Evolutionary conservation across 2,329 filamentous ascomycete genomes (phyloP).

Genomic region (Berkeleyomyces rouxiae): DNA sequence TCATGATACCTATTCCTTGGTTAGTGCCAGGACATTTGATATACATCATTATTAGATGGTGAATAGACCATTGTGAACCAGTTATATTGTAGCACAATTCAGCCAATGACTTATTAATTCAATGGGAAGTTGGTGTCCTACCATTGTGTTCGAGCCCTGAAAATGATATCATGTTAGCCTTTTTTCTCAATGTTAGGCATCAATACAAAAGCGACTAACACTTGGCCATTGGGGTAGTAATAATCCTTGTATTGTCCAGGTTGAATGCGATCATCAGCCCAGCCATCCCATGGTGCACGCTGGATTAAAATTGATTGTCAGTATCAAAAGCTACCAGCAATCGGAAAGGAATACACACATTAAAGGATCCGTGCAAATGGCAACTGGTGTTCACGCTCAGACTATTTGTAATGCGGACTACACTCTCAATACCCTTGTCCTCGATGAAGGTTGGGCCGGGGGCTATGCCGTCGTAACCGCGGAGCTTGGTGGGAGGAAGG

Average conservation of each 20-base stretch:
- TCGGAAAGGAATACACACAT: slow-evolving; percentile 14
- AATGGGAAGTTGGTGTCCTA: background rate
- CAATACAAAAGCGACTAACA: slow-evolving; percentile 2
- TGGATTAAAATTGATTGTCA: background rate
- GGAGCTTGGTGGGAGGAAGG: slow-evolving; percentile 19
- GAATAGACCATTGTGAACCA: too few species aligned
- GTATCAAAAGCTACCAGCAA: background rate
- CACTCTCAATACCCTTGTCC: slow-evolving; percentile 30
- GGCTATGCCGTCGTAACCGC: slow-evolving; percentile 37
- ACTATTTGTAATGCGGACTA: slow-evolving; percentile 38
- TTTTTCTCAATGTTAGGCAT: background rate
- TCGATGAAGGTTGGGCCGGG: slow-evolving; percentile 38
- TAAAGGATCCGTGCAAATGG: slow-evolving; percentile 39
- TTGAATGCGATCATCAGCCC: slow-evolving; percentile 35
- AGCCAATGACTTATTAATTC: too few species aligned
- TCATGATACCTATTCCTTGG: slow-evolving; percentile 29
- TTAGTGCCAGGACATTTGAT: background rate
- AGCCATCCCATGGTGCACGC: slow-evolving; percentile 28
- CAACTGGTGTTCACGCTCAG: slow-evolving; percentile 28
- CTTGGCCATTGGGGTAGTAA: slow-evolving; percentile 41
- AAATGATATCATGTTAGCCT: background rate
- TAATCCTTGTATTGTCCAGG: slow-evolving; percentile 43
- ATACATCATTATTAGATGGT: too few species aligned
- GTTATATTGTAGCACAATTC: too few species aligned
- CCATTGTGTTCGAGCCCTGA: slow-evolving; percentile 35